Evolutionary conservation across 805 yeast species (phyloP), one percentile per base, ranked within the genome.

Genomic region (Schizosaccharomyces octosporus): DNA sequence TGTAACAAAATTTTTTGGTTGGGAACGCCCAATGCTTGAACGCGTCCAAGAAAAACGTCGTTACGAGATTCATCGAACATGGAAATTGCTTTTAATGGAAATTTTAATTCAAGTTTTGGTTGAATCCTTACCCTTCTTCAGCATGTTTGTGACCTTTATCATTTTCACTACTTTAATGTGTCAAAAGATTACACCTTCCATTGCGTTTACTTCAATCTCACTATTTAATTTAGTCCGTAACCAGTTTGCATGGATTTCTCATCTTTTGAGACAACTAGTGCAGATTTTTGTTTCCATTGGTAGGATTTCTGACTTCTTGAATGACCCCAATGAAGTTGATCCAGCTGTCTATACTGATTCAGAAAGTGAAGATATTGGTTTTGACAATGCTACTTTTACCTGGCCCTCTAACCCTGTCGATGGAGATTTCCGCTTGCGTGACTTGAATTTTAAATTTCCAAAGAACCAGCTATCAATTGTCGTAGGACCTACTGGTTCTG

Each of bases 241-340:
- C 64, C 98, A 97, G 13, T 77, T 93, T 66, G 97, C 89, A 71
- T 90, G 87, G 71, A 77, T 93, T 62, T 82, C 95, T 39, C 94
- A 87, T 71, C 88, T 88, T 90, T 76, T 89, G 55, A 81, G 94
- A 55, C 82, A 80, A 67, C 87, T 85, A 51, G 81, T 89, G 63
- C 96, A 89, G 71, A 83, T 95, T 19, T 88, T 87, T 73, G 97
- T 93, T 31, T 89, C 97, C 0, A 72, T 90, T 62, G 94, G 87
- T 70, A 85, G 98, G 78, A 83, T 93, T 61, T 80, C 79, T 63
- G 82, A 81, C 36, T 93, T 89, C 69, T 29, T 51, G n/a, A 5
- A 51, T 24, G 57, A 51, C 36, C 31, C 31, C 6, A 29, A 51
- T 29, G 57, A 51, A 51, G 78, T 93, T 69, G 57, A 21, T 51